These are phyloP conservation scores for Silene vulgaris DNA, from an alignment of 179 eudicot species.

Conservation along the genomic window DNA sequence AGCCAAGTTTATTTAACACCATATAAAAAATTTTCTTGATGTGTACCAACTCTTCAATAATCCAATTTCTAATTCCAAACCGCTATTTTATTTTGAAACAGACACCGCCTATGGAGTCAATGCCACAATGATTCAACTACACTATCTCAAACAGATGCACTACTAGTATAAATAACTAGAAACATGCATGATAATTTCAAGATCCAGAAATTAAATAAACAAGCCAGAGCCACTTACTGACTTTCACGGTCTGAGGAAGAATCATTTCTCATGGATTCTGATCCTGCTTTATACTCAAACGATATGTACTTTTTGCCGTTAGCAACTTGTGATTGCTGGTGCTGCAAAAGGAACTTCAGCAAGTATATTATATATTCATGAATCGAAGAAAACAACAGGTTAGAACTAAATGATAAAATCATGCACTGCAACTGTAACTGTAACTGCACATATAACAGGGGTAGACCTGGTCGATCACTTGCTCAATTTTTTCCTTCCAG, in stretches of 20 bases:
- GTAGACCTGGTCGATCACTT: slow-evolving; percentile 88
- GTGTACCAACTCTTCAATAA: too few species aligned
- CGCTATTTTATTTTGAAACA: too few species aligned
- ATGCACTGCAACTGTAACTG: slow-evolving; percentile 15
- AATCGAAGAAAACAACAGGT: neutral
- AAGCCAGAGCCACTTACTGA: slow-evolving; percentile 80
- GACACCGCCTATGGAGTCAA: neutral
- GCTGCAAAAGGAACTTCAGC: slow-evolving; percentile 46
- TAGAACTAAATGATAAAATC: neutral
- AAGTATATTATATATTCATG: slow-evolving; percentile 18
- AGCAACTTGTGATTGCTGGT: slow-evolving; percentile 76
- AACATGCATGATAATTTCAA: neutral
- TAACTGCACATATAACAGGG: slow-evolving; percentile 4
- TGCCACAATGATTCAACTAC: slow-evolving; percentile 9
- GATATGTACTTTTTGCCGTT: slow-evolving; percentile 75
- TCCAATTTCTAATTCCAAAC: too few species aligned
- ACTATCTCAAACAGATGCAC: neutral
- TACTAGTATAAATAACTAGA: neutral
- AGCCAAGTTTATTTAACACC: too few species aligned
- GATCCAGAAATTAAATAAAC: slow-evolving; percentile 25
- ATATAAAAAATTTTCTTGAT: too few species aligned
- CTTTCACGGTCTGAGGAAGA: slow-evolving; percentile 97
- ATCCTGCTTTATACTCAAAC: slow-evolving; percentile 81
- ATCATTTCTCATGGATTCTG: slow-evolving; percentile 68
- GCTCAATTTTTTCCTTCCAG: slow-evolving; percentile 98